Base-by-base conservation (phyloP, 2,329 filamentous ascomycete genomes). In the Aureobasidium zeae region DNA sequence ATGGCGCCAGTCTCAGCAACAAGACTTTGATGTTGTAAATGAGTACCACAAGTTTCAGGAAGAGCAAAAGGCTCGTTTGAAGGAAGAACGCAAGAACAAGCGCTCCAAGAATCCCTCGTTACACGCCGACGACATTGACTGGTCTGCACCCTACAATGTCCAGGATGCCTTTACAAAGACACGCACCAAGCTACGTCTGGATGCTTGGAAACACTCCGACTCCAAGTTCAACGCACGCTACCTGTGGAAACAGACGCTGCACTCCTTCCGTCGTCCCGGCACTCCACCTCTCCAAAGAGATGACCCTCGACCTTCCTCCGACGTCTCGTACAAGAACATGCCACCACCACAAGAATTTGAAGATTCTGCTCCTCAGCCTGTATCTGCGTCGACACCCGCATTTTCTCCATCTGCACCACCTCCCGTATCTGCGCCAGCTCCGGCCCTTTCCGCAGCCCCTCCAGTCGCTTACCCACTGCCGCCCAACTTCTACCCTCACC, bases 91-190 rank as follows among this genome's bases (percentile, higher is more conserved):
- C 81, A 80, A 61, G 74, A 76, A 55, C 73, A 77, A 48, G 72
- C 74, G 51, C 69, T 76, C 5, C 68, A 70, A 34, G 62, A 72
- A 21, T 63, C 65, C 48, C 49, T 25, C 34, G 22, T 42, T 25
- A 48, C 51, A 48, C 4, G 19, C 33, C 3, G 26, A 36, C 13
- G 45, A 45, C 19, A 42, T 48, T 11, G 81, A 94, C 57, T 95
- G 87, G 87, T 83, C 94, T 59, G 86, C 93, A 59, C 76, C 91
- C 17, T 95, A 94, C 60, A 88, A 94, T 56, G 85, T 86, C 1
- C 71, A 81, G 9, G 70, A 83, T 28, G 87, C 88, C 7, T 43
- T 43, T 8, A 34, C 24, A 10, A 43, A 43, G 30, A 43, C 39
- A 12, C 39, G 39, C 12, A 43, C 39, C n/a, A 43, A 43, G 22